phyloP scores from a whole-genome alignment of 2,329 filamentous ascomycete genomes.

The Dryadomyces sulphureus region DNA sequence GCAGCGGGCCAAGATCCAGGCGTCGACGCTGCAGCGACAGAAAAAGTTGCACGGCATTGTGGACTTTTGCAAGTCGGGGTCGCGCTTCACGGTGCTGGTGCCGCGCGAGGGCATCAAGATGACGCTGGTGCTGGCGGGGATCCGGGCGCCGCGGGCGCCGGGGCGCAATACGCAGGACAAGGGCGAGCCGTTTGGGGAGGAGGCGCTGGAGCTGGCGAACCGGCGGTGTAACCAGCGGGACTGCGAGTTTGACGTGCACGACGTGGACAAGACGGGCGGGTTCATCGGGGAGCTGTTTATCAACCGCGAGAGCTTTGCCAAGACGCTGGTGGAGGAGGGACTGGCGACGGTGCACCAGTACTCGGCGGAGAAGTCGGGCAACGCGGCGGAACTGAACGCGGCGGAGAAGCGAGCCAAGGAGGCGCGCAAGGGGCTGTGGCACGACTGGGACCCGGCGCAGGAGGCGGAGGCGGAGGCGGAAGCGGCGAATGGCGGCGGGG shows the following conservation, averaged over 20 bases:
- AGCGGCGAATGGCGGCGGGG: constrained; percentile 30
- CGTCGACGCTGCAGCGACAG: constrained; percentile 75
- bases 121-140: constrained; percentile 85
- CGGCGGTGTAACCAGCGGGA: constrained; percentile 84
- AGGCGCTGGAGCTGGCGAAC: constrained; percentile 84
- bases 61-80: constrained; percentile 96
- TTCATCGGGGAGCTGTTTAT: constrained; percentile 94
- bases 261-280: constrained; percentile 89
- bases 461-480: constrained; percentile 47
- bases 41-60: constrained; percentile 87
- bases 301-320: constrained; percentile 91
- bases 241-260: constrained; percentile 88
- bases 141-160: constrained; percentile 78
- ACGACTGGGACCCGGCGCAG: constrained; percentile 83
- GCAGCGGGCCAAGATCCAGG: constrained; percentile 91
- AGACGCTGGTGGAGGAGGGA: constrained; percentile 84
- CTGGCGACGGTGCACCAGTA: constrained; percentile 85
- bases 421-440: constrained; percentile 75
- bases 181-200: constrained; percentile 86
- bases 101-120: constrained; percentile 89
- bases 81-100: constrained; percentile 80
- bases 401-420: constrained; percentile 87
- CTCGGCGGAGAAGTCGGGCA: constrained; percentile 89
- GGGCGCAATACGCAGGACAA: constrained; percentile 60
- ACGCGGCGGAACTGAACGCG: constrained; percentile 71